These are phyloP conservation scores for Mortierella sp. DNA, from an alignment of 371 early-diverging fungal genomes.

Conservation along the genomic window DNA sequence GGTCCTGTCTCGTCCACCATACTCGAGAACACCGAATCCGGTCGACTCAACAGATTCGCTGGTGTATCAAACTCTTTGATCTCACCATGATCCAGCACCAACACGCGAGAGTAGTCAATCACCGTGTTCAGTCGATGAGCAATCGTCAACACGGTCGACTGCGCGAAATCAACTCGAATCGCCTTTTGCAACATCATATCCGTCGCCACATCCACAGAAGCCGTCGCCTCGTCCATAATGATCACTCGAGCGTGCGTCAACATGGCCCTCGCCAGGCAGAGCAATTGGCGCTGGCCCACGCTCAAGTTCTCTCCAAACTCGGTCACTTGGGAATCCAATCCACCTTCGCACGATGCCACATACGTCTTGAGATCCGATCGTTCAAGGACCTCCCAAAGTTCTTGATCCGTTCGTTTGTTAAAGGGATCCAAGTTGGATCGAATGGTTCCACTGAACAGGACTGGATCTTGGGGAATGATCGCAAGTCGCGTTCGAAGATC, in stretches of 20 bases:
- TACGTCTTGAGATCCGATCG: constrained; percentile 58
- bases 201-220: constrained; percentile 80
- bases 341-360: constrained; percentile 55
- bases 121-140: constrained; percentile 72
- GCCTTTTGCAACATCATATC: constrained; percentile 81
- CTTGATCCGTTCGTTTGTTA: constrained; percentile 61
- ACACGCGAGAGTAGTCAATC: constrained; percentile 73
- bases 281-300: constrained; percentile 69
- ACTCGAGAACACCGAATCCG: constrained; percentile 56
- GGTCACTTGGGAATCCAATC: constrained; percentile 53
- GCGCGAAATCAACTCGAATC: constrained; percentile 68
- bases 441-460: constrained; percentile 69
- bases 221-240: constrained; percentile 87
- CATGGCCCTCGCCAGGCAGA: constrained; percentile 64
- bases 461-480: constrained; percentile 74
- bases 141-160: constrained; percentile 62
- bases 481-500: constrained; percentile 68
- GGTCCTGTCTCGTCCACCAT: constrained; percentile 64
- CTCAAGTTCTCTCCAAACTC: constrained; percentile 65
- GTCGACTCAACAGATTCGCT: constrained; percentile 47
- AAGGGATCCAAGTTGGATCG: constrained; percentile 75
- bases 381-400: constrained; percentile 74
- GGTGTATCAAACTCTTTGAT: constrained; percentile 73
- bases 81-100: constrained; percentile 75
- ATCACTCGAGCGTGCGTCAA: constrained; percentile 73